Base-by-base conservation (phyloP, 2,329 filamentous ascomycete genomes). In the Sphaerulina musiva region DNA sequence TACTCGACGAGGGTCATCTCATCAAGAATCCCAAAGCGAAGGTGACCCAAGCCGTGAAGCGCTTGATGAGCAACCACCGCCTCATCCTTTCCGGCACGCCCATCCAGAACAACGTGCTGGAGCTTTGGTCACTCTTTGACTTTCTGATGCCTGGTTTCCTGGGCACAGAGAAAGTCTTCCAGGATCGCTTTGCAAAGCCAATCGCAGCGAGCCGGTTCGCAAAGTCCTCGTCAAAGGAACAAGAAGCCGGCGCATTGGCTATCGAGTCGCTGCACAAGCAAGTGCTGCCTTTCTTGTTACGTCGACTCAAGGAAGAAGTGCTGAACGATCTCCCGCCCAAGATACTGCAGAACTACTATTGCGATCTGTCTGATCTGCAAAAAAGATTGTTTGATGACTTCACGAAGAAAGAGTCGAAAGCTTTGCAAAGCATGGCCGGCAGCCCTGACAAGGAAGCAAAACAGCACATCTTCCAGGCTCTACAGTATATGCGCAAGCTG, bases 1-100 rank as follows among this genome's bases (percentile, higher is more conserved):
- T 98, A 3, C 81, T 98, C 6, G 93, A 98, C 66, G 93, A 98
- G 74, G 93, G 95, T 1, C 93, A 98, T 74, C 75, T 98, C 59
- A 98, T 98, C 78, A 98, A 98, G 78, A 98, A 98, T 69, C 90
- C 93, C 3, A 95, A 93, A 69, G 91, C 95, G 1, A 98, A 98
- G 75, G 93, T 95, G 57, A 95, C 89, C 0, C 80, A 91, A 57
- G 91, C 93, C 0, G 92, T 97, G 61, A 98, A 98, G 77, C 83
- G 83, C 55, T 78, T 98, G 34, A 74, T 82, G 6, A 95, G 90
- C 69, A 97, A 98, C 64, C 95, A 98, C 68, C 87, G 93, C 17
- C 80, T 98, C 46, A 98, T 98, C 62, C 80, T 98, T 4, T 98
- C 93, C 0, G 93, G 93, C 40, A 98, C 93, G 1, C 93, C 93